Conservation (phyloP, 2,329 filamentous ascomycete species). For the Dothideomycetes sp. region DNA sequence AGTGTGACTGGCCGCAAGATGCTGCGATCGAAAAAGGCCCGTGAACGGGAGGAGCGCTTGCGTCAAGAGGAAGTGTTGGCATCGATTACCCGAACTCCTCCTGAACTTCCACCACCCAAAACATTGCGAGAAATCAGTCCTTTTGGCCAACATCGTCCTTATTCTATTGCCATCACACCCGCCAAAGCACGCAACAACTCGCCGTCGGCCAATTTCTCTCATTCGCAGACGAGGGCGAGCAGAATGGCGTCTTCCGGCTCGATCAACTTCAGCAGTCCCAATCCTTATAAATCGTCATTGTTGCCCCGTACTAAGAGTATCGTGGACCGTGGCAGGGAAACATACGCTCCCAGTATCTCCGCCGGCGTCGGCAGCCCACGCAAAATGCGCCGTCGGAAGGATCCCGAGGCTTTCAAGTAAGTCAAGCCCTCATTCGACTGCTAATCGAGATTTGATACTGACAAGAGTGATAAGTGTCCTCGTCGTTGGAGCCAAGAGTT, state of each 20-base stretch:
- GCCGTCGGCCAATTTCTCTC: constrained; percentile 28
- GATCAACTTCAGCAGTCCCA: constrained; percentile 13
- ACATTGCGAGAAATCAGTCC: too few species aligned
- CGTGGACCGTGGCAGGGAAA: constrained; percentile 91
- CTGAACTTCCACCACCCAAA: constrained; percentile 47
- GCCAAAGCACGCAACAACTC: constrained; percentile 33
- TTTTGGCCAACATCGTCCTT: constrained; percentile 47
- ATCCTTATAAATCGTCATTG: constrained; percentile 22
- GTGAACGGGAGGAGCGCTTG: constrained; percentile 42
- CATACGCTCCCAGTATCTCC: constrained; percentile 84
- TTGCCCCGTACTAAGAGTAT: constrained; percentile 76
- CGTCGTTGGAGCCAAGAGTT: constrained; percentile 75
- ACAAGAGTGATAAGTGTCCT: constrained; percentile 55
- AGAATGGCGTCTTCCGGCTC: constrained; percentile 11
- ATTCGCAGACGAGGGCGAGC: constrained; percentile 20
- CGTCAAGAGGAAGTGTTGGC: constrained; percentile 46
- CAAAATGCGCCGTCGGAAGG: constrained; percentile 85
- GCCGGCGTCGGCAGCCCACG: constrained; percentile 90
- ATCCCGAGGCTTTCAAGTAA: constrained; percentile 97
- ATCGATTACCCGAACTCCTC: constrained; percentile 47
- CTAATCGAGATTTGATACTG: background rate
- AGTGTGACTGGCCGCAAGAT: constrained; percentile 17
- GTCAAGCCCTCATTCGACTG: constrained; percentile 30
- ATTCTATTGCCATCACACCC: constrained; percentile 52
- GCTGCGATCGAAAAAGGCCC: constrained; percentile 32